Conservation (phyloP, 352 stramenopile species). For the Phytophthora sojae region DNA sequence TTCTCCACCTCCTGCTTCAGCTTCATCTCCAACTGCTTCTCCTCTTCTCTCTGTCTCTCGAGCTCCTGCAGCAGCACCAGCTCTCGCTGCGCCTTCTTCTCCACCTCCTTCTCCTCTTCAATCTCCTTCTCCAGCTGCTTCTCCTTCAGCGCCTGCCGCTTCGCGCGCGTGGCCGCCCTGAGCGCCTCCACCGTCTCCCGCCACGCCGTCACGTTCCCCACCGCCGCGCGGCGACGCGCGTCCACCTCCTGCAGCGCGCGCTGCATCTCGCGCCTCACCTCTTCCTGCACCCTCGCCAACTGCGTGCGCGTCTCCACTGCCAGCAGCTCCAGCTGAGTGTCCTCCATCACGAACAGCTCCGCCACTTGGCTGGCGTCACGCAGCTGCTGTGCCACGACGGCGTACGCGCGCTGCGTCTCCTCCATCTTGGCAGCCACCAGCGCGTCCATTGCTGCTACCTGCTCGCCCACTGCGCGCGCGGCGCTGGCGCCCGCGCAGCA, state of each 20-base stretch:
- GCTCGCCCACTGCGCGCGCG: background rate
- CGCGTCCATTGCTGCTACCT: conserved; percentile 4
- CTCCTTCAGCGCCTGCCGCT: conserved; percentile 19
- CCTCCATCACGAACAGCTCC: conserved; percentile 34
- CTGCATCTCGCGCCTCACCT: conserved; percentile 22
- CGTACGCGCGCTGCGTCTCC: conserved; percentile 25
- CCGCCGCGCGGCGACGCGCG: background rate
- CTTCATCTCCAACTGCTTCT: conserved; percentile 13
- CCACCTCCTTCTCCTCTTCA: conserved; percentile 5
- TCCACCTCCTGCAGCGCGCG: conserved; percentile 22
- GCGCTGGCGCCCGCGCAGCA: background rate
- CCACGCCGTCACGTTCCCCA: conserved; percentile 30
- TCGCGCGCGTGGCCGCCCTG: conserved; percentile 26
- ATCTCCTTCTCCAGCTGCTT: conserved; percentile 6
- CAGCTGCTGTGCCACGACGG: conserved; percentile 33
- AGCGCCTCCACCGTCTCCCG: conserved; percentile 28
- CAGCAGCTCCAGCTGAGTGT: conserved; percentile 30
- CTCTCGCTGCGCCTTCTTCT: conserved; percentile 6
- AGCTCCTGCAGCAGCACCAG: conserved; percentile 21
- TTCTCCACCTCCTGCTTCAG: conserved; percentile 11
- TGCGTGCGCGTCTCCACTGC: conserved; percentile 28
- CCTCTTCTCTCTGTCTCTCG: conserved; percentile 7
- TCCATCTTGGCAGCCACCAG: conserved; percentile 7
- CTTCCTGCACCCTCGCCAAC: conserved; percentile 16
- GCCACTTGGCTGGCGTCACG: conserved; percentile 18